Percentiles rank a stretch among this genome's conserved stretches.
These are phyloP conservation scores for Lasiodiplodia theobromae DNA, from an alignment of 2,329 filamentous ascomycete genomes.

Conservation along the genomic window DNA sequence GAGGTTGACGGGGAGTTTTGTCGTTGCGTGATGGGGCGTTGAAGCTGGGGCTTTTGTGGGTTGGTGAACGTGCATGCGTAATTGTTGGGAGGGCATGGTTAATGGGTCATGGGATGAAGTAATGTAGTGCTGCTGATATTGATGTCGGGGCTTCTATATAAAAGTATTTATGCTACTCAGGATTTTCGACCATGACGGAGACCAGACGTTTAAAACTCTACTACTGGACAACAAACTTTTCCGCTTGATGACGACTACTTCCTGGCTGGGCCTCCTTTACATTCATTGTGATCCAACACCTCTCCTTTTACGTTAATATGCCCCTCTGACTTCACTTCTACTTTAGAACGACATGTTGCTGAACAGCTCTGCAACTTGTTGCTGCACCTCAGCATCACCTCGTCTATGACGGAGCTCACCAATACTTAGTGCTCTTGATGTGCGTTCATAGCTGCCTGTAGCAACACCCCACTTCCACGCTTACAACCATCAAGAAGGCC, in stretches of 20 bases:
- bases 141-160: not conserved
- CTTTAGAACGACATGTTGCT: not conserved
- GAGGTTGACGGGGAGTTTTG: slow-evolving; percentile 6
- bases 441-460: not conserved
- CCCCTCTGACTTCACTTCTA: not conserved
- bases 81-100: no score
- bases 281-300: no score
- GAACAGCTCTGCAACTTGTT: not conserved
- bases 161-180: not conserved
- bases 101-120: not conserved
- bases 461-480: no score
- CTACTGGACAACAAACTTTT: no score
- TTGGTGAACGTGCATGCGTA: no score
- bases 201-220: no score
- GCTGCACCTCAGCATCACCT: not conserved
- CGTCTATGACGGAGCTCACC: not conserved
- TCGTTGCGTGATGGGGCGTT: no score
- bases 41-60: not conserved
- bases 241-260: no score
- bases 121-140: not conserved
- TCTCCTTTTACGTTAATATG: not conserved
- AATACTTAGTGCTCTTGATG: not conserved
- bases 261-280: no score
- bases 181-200: not conserved
- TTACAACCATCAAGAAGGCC: no score